Base-by-base conservation (phyloP, 2,329 filamentous ascomycete genomes). In the Diplodia seriata region DNA sequence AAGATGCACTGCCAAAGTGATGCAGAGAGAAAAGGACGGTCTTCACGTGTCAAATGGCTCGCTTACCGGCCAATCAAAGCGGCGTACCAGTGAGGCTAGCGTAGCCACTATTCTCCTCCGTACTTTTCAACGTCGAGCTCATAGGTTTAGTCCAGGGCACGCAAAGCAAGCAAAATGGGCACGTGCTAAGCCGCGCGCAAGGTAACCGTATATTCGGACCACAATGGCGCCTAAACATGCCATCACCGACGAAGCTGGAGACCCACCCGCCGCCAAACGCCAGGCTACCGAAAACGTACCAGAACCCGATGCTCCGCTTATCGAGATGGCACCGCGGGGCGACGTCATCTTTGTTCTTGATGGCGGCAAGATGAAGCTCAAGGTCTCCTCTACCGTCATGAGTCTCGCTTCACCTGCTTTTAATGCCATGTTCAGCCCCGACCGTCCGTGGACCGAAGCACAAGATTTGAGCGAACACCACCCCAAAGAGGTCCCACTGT, bases 401-500 rank as follows among this genome's bases (percentile, higher is more conserved):
- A 3, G 15, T 15, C 40, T 43, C 40, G 40, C 40, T 18, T n/a
- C 40, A 8, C 40, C 40, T 18, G 40, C 40, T n/a, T 43, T 43
- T 3, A 15, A 18, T 18, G 40, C 40, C 18, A 43, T 43, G 40
- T 43, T 43, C 40, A 43, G 40, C 15, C 15, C 18, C 6, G 40
- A 43, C 18, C 40, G 40, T 43, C 40, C 40, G 15, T 43, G 40
- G 40, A 8, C 40, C 7, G 40, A 18, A 43, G 40, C 40, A 15
- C 40, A 7, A 15, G 18, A 18, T 18, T 7, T 62, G n/a, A 62
- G 20, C 57, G 26, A 40, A 18, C 31, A 15, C 7, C 49, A 20
- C 9, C 47, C 59, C 5, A 64, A 64, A 47, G 14, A 53, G 14
- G 23, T 64, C 18, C 15, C 40, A 15, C 8, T 64, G 26, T 43